These are phyloP conservation scores for Neurospora sp. DNA, from an alignment of 495 filamentous ascomycete genomes.

Conservation along the genomic window DNA sequence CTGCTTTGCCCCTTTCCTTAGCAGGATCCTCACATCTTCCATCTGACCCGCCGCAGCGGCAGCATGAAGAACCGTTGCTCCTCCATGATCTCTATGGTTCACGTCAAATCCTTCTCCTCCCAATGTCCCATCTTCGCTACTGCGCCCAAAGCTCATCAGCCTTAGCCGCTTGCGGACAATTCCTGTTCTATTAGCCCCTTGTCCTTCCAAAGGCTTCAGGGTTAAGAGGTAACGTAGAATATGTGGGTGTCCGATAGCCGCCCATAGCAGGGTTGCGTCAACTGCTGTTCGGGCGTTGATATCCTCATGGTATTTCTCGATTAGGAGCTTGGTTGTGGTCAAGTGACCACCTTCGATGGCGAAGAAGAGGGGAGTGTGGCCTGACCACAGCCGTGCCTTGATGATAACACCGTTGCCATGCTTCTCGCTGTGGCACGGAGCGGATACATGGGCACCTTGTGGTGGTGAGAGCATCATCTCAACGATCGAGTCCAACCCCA, in stretches of 20 bases:
- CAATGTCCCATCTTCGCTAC: neutral
- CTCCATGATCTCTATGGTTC: slow-evolving; percentile 9
- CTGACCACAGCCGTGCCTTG: slow-evolving; percentile 7
- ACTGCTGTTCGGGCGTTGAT: slow-evolving; percentile 7
- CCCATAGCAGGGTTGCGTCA: slow-evolving; percentile 6
- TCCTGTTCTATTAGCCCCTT: neutral
- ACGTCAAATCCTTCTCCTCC: slow-evolving; percentile 2
- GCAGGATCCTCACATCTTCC: slow-evolving; percentile 6
- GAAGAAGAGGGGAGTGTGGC: slow-evolving; percentile 13
- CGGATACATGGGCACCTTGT: neutral
- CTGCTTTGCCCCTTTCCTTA: slow-evolving; percentile 9
- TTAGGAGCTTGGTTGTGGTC: slow-evolving; percentile 18
- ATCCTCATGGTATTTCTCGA: slow-evolving; percentile 19
- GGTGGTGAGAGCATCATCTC: slow-evolving; percentile 7
- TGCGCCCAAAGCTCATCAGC: neutral
- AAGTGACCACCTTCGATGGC: slow-evolving; percentile 24
- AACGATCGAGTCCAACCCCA: slow-evolving; percentile 2
- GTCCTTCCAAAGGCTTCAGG: neutral
- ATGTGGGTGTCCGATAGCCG: neutral
- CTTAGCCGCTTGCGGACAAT: neutral
- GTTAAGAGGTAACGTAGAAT: slow-evolving; percentile 6
- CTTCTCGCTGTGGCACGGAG: neutral
- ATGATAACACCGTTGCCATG: slow-evolving; percentile 1
- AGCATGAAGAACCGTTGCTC: slow-evolving; percentile 12
- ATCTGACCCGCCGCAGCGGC: slow-evolving; percentile 2